Evolutionary conservation across 805 yeast genomes (phyloP), one percentile per base, ranked within the genome.

Genomic region (Saturnispora gosingensis): DNA sequence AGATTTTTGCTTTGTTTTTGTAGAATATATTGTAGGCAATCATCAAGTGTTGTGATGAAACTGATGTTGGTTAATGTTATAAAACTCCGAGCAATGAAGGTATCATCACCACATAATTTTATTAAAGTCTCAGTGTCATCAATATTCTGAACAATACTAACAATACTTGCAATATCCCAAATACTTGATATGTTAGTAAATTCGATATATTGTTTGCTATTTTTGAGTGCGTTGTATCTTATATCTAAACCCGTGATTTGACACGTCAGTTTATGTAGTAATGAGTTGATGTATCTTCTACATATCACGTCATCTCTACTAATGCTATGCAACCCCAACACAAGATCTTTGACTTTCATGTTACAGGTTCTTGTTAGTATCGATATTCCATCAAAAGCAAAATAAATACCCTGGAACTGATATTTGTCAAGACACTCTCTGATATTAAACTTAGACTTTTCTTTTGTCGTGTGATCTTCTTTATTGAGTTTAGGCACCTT

Each of bases 61-160:
- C 61, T 52, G 10, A 58, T 36, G 24, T 58, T 58, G 11, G 61
- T 57, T 13, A 58, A 28, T 4, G 64, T 53, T 4, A 62, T 22
- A 20, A 59, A 58, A 6, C 59, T 57, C 46, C 57, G 58, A 11
- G 61, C 52, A 46, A 63, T 43, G 30, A 58, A 61, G 8, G 57
- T 22, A 27, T 58, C 59, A 8, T 53, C 53, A n/a, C 38, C 39
- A 2, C 56, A 45, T 13, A 58, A 30, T 5, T 42, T 10, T 13
- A 50, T 49, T 13, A 59, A 54, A 15, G 43, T 51, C 1, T 46
- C 57, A 6, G 39, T 25, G 39, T 59, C 54, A n/a, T 53, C 35
- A 1, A 50, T 51, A 24, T 56, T 46, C 16, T 46, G 34, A 9
- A 52, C 25, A 7, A 54, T 49, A 16, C 36, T 43, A 15, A 54